Base-by-base conservation (phyloP, 2,329 filamentous ascomycete species). In the Penicillium italicum region DNA sequence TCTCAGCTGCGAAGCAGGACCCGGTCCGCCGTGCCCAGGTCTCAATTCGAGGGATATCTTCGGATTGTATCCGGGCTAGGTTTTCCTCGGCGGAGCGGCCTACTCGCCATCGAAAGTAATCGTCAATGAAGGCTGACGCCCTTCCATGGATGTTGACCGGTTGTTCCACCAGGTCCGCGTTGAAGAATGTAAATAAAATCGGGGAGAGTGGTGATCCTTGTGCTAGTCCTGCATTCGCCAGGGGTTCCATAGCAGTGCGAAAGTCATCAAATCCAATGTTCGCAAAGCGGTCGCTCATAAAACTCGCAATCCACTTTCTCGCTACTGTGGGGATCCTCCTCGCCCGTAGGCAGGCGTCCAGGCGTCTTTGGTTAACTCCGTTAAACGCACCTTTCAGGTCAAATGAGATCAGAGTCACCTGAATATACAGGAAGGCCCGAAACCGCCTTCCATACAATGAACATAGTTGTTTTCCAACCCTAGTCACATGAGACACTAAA, bases 251-350 rank as follows among this genome's bases (percentile, higher is more conserved):
- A 24, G 24, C n/a, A 1, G 49, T 44, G 16, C 49, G 40, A 24
- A 51, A 51, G 33, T 51, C 40, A 24, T 51, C 22, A 24, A 51
- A 51, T 5, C 41, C 22, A 44, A 44, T 51, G 31, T 12, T 51
- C 3, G 49, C 33, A 33, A 44, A 22, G 6, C 49, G 40, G 31
- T 44, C 41, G 24, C 49, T 51, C 22, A 51, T 51, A 6, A 51
- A 51, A n/a, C 41, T 51, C 22, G 30, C 31, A n/a, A 44, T 51
- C 49, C 22, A 51, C 38, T 51, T 51, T 14, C 49, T 44, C 0
- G 49, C 49, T 3, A 44, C 10, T 1, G 12, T 30, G 0, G 49
- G 49, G 33, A 51, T 44, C n/a, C 16, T 0, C 38, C 49, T 31
- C n/a, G 30, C n/a, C 31, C 24, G 31, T 1, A 51, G 24, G 3